A percentile compares a stretch with the other conserved stretches of the same genome.
phyloP scores from a whole-genome alignment of 2,329 filamentous ascomycete genomes.

The Trichophyton rubrum region DNA sequence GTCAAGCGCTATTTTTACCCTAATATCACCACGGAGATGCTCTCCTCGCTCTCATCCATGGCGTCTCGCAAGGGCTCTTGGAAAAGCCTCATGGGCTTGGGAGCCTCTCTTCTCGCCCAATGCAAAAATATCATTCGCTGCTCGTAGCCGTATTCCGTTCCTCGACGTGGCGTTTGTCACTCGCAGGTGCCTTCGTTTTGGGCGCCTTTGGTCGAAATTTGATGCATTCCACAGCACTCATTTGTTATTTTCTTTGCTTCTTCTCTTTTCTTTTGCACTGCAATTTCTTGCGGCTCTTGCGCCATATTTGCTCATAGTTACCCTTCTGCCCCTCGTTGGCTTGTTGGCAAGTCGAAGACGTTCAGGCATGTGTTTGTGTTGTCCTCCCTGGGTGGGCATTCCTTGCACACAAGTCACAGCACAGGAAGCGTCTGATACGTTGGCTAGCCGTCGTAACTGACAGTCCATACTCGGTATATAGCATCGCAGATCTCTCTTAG shows the following conservation, averaged over 20 bases:
- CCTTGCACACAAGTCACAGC: not conserved
- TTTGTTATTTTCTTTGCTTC: not conserved
- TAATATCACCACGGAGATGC: not conserved
- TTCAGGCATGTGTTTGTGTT: no score
- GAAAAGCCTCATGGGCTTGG: not conserved
- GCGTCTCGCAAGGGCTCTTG: not conserved
- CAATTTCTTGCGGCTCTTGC: not conserved
- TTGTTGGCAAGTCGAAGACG: no score
- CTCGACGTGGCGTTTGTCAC: not conserved
- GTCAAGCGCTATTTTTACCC: constrained; percentile 1
- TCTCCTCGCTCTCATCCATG: not conserved
- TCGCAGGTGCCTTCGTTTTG: not conserved
- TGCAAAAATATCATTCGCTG: not conserved
- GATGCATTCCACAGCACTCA: not conserved
- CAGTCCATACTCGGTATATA: not conserved
- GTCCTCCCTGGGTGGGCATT: not conserved
- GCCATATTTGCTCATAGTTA: constrained; percentile 47
- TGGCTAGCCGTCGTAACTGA: constrained; percentile 61
- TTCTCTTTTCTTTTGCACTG: not conserved
- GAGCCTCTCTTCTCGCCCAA: not conserved
- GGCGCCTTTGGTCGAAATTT: not conserved
- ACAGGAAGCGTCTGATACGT: not conserved
- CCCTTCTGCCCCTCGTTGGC: not conserved
- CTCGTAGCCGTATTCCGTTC: not conserved
- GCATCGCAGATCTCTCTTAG: constrained; percentile 54